Evolutionary conservation across 78 protist genomes (phyloP).

Genomic region (Trichosphaerium sp.): DNA sequence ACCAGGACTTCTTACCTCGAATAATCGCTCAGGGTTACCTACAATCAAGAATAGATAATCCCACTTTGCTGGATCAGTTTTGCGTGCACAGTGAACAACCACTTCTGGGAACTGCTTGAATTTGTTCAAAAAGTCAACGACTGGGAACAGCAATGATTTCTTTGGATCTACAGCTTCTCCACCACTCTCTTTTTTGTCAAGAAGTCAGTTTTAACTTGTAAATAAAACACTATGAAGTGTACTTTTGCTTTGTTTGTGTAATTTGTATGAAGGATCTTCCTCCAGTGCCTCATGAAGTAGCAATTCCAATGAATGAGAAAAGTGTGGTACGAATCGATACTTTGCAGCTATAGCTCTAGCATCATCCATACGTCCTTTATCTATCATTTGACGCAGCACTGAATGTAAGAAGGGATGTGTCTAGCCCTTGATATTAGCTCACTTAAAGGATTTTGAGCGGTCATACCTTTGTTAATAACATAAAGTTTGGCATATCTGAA

Average conservation of each 20-base stretch:
- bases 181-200: neutral
- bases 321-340: constrained; percentile 40
- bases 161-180: too few relatives aligned
- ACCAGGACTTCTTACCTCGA: neutral
- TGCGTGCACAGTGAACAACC: constrained; percentile 18
- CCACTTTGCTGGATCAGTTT: constrained; percentile 36
- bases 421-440: neutral
- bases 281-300: constrained; percentile 28
- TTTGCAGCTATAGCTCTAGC: constrained; percentile 17
- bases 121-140: constrained; percentile 19
- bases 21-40: constrained; percentile 20
- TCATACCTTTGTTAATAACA: constrained; percentile 18
- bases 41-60: neutral
- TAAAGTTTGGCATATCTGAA: constrained; percentile 37
- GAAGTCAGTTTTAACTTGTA: neutral
- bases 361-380: constrained; percentile 27
- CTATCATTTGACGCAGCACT: constrained; percentile 33
- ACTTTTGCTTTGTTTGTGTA: neutral
- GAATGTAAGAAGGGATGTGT: constrained; percentile 58
- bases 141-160: too few relatives aligned
- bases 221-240: neutral
- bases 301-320: constrained; percentile 45
- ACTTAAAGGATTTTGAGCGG: neutral
- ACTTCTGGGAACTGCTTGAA: constrained; percentile 56
- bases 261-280: neutral